Conservation (phyloP, 169 alveolate species). For the Blepharisma undulans region DNA sequence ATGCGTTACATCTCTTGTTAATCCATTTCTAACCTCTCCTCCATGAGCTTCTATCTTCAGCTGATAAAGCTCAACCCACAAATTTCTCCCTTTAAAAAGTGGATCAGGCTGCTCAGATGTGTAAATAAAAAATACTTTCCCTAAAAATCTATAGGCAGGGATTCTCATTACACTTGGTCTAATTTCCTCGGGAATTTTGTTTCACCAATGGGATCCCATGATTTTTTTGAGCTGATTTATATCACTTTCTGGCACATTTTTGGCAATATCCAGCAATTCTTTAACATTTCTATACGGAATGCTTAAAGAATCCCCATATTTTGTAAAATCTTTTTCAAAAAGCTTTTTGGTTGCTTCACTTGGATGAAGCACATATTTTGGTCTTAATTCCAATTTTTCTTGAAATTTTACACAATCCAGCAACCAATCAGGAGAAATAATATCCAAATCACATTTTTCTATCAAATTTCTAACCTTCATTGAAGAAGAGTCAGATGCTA, state of each 20-base stretch:
- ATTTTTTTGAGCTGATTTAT: background rate
- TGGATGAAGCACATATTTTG: conserved; percentile 62
- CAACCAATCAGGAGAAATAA: conserved; percentile 67
- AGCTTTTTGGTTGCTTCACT: conserved; percentile 38
- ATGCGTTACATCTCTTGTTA: background rate
- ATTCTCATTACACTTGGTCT: background rate
- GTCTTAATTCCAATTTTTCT: conserved; percentile 57
- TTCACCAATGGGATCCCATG: background rate
- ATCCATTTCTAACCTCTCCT: background rate
- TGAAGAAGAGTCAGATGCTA: conserved; percentile 54
- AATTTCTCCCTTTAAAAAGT: background rate
- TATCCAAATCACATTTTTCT: conserved; percentile 56
- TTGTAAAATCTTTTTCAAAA: conserved; percentile 51
- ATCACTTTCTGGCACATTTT: background rate
- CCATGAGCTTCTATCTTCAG: conserved; percentile 9
- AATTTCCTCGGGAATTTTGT: background rate
- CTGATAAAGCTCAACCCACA: background rate
- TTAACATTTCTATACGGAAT: conserved; percentile 45
- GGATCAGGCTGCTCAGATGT: background rate
- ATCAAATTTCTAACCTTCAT: conserved; percentile 58
- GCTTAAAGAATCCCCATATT: conserved; percentile 59
- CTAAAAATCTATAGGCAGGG: background rate
- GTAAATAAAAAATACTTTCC: background rate
- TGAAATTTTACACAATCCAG: conserved; percentile 65
- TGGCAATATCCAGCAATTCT: conserved; percentile 26